Conservation (phyloP, 805 yeast genomes). For the Komagataella pastoris region DNA sequence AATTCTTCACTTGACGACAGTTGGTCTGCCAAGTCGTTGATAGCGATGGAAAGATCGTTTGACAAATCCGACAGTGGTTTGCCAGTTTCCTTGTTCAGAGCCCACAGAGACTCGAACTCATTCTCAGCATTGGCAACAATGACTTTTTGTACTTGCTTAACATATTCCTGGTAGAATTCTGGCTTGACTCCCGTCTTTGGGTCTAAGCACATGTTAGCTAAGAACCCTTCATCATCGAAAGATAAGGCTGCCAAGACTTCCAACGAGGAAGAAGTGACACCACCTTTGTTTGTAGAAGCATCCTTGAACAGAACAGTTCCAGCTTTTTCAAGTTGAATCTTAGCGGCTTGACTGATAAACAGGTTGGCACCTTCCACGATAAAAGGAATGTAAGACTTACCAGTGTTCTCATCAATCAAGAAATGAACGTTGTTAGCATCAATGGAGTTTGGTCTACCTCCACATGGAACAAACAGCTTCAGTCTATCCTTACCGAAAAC, state of each 20-base stretch:
- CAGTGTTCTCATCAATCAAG: constrained; percentile 63
- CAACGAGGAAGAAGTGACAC: constrained; percentile 92
- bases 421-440: constrained; percentile 69
- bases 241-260: constrained; percentile 93
- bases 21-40: constrained; percentile 78
- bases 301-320: constrained; percentile 87
- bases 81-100: constrained; percentile 50
- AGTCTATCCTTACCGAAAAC: constrained; percentile 43
- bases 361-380: constrained; percentile 97
- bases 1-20: constrained; percentile 68
- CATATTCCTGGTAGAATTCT: constrained; percentile 70
- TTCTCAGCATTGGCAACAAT: constrained; percentile 66
- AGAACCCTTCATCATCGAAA: constrained; percentile 74
- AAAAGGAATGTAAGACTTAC: constrained; percentile 67
- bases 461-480: constrained; percentile 93
- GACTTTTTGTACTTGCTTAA: constrained; percentile 65
- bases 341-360: constrained; percentile 90
- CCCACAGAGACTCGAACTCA: constrained; percentile 85
- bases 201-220: constrained; percentile 65
- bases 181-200: constrained; percentile 43
- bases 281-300: constrained; percentile 96
- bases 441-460: constrained; percentile 96
- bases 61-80: constrained; percentile 56
- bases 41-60: constrained; percentile 72
- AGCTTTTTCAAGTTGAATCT: constrained; percentile 70